Percentiles rank a stretch among this genome's conserved stretches.
These are phyloP conservation scores for Musa beccarii DNA, from an alignment of 176 grass and related monocot species.

Conservation along the genomic window DNA sequence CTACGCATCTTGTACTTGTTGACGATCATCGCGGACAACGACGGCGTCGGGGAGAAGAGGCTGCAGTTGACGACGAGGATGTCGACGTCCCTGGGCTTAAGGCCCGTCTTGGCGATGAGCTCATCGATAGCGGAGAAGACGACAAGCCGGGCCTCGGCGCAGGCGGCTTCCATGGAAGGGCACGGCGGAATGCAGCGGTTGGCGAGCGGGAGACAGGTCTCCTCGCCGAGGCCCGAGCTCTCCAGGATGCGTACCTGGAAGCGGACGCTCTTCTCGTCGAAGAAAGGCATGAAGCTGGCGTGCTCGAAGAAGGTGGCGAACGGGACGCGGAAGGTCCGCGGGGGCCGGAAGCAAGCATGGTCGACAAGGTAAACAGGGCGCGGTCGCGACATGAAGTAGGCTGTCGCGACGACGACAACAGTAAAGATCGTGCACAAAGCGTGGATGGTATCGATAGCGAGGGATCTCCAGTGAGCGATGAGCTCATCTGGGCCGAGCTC, in stretches of 20 bases:
- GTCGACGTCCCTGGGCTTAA: constrained; percentile 22
- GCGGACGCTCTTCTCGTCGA: constrained; percentile 3
- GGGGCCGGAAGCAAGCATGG: neutral
- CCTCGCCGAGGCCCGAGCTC: constrained; percentile 5
- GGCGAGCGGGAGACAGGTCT: neutral
- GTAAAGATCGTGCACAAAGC: neutral
- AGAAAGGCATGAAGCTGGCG: neutral
- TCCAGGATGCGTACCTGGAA: constrained; percentile 9
- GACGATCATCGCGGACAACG: constrained; percentile 37
- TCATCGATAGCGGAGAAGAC: neutral
- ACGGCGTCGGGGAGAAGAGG: constrained; percentile 47
- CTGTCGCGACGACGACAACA: neutral
- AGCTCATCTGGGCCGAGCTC: neutral
- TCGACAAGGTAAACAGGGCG: neutral
- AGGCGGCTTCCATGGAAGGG: neutral
- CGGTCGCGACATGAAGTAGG: neutral
- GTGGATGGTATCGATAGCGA: neutral
- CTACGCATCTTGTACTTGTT: constrained; percentile 34
- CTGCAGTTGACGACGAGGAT: constrained; percentile 53
- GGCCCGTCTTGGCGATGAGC: constrained; percentile 32
- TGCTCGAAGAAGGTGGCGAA: constrained; percentile 2
- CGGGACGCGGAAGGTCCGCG: neutral
- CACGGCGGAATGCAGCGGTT: constrained; percentile 2
- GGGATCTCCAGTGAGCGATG: neutral
- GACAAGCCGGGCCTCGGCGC: neutral